Base-by-base conservation (phyloP, 371 early-diverging fungal species). In the Mucor circinelloides region DNA sequence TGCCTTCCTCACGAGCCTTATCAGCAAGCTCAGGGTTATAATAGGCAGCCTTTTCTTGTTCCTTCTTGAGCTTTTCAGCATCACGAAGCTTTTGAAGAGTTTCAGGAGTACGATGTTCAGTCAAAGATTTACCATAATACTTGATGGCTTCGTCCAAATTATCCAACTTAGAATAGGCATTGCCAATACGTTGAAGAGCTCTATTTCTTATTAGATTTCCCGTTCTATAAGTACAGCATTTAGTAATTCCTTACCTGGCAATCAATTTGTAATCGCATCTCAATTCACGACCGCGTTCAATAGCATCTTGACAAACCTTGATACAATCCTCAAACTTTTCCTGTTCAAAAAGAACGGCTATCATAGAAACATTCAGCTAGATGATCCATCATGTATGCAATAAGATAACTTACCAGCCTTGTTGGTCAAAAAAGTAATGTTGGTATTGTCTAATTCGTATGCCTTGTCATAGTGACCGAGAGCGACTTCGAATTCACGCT, bases 21-120 rank as follows among this genome's bases (percentile, higher is more conserved):
- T 97, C 93, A 56, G 97, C 84, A 61, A 95, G 85, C 55, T 81
- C 91, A 21, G 94, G 93, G 77, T 94, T 85, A 62, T 79, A 86
- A 78, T 99, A 99, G 5, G 93, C 94, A 65, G 89, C 90, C 86
- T 94, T 93, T 36, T 90, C 95, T 15, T 74, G 83, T 63, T 88
- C 85, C 68, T 89, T 90, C 80, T 91, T 90, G 58, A 87, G 75
- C 82, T 94, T 96, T 78, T 98, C 96, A 21, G 87, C 81, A 60
- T 95, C 94, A 71, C 94, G 91, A 64, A 98, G 90, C 81, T 94
- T 95, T 76, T 83, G 87, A 62, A 99, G 91, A 30, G 93, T 89
- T 62, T 98, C 99, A 15, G 98, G 90, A 10, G 95, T 94, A 66
- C 98, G 94, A 73, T 98, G 97, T 83, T 99, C 98, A 19, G 96